Percentiles rank a stretch among this genome's conserved stretches.
phyloP scores from a whole-genome alignment of 192 early-diverging fungal genomes.

The Coemansia sp. region DNA sequence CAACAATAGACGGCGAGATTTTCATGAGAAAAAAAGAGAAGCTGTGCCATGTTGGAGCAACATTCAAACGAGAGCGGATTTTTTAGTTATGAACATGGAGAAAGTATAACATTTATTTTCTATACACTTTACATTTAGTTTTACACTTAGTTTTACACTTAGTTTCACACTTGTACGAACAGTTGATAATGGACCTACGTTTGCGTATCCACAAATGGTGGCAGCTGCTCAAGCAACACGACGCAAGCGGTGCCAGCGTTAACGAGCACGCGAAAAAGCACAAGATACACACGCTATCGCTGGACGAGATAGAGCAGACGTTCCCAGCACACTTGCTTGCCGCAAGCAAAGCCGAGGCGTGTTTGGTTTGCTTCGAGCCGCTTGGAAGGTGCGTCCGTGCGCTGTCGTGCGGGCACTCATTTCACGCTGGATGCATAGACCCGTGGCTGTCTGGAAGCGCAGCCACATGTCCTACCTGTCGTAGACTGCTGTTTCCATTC shows the following conservation, averaged over 20 bases:
- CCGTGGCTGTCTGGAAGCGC: conserved; percentile 34
- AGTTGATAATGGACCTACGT: not conserved
- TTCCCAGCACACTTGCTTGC: not conserved
- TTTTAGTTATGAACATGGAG: no score
- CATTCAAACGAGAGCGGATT: no score
- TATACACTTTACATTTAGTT: no score
- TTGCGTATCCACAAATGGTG: conserved; percentile 1
- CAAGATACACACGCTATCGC: not conserved
- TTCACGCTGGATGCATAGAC: conserved; percentile 49
- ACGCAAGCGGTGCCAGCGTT: not conserved
- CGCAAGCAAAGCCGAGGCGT: conserved; percentile 5
- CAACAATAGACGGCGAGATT: not conserved
- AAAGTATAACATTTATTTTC: no score
- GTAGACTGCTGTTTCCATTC: not conserved
- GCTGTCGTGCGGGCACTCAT: conserved; percentile 39
- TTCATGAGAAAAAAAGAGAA: not conserved
- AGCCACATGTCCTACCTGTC: conserved; percentile 4
- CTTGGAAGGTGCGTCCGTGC: conserved; percentile 14
- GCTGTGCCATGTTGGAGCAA: no score
- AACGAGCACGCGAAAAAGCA: not conserved
- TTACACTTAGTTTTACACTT: no score
- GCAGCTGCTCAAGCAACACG: not conserved
- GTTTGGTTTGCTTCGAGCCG: conserved; percentile 36
- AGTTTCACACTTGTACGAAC: no score
- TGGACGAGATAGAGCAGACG: conserved; percentile 4